These are phyloP conservation scores for Penicillium sp. DNA, from an alignment of 2,329 filamentous ascomycete species.

Conservation along the genomic window DNA sequence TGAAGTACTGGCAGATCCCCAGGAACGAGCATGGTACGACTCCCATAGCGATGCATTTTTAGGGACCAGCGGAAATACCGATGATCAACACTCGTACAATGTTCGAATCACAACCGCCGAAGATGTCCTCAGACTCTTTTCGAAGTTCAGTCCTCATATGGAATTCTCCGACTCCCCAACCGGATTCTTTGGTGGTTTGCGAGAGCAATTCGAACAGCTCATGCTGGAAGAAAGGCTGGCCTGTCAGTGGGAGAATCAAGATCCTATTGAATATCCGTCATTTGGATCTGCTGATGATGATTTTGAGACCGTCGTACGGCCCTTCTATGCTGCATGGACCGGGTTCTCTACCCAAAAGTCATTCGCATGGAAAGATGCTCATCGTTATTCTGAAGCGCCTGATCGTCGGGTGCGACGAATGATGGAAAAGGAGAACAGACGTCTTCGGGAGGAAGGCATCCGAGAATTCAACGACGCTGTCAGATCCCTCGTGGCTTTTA, in stretches of 20 bases:
- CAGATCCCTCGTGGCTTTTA: slow-evolving; percentile 78
- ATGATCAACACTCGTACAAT: slow-evolving; percentile 62
- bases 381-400: slow-evolving; percentile 78
- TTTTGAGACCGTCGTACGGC: slow-evolving; percentile 72
- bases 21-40: slow-evolving; percentile 97
- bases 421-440: slow-evolving; percentile 95
- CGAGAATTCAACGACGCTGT: slow-evolving; percentile 93
- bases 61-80: slow-evolving; percentile 53
- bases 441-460: slow-evolving; percentile 73
- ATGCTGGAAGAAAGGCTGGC: slow-evolving; percentile 76
- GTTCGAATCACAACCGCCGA: slow-evolving; percentile 74
- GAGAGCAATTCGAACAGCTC: slow-evolving; percentile 74
- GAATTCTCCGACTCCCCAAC: slow-evolving; percentile 75
- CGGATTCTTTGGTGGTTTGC: slow-evolving; percentile 81
- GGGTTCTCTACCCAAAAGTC: slow-evolving; percentile 79
- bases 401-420: slow-evolving; percentile 76
- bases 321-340: slow-evolving; percentile 79
- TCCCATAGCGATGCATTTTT: slow-evolving; percentile 86
- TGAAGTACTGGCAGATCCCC: slow-evolving; percentile 90
- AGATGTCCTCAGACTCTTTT: slow-evolving; percentile 73
- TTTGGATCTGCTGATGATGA: slow-evolving; percentile 76
- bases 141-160: slow-evolving; percentile 73
- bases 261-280: slow-evolving; percentile 67
- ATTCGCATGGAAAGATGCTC: slow-evolving; percentile 86
- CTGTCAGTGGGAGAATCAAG: slow-evolving; percentile 63